Evolutionary conservation across 768 basidiomycete genomes (phyloP).

Genomic region (Leucogyrophana mollusca): DNA sequence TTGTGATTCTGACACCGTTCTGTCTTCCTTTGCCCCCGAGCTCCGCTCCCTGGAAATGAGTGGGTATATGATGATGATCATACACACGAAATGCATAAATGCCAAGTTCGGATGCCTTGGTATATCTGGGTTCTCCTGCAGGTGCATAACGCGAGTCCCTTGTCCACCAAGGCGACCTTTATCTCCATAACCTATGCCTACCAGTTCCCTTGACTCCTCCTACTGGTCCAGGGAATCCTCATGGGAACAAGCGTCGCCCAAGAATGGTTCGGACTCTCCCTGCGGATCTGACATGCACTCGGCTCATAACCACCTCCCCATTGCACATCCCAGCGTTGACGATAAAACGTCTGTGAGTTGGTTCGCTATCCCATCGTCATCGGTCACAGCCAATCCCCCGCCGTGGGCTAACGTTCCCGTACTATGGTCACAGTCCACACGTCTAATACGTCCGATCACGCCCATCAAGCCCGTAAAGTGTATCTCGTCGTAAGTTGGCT

Average conservation of each 20-base stretch:
- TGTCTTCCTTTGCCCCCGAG: conserved; percentile 38
- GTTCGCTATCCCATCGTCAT: conserved; percentile 6
- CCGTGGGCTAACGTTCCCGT: conserved; percentile 11
- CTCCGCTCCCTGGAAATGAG: conserved; percentile 40
- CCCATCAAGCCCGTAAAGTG: conserved; percentile 35
- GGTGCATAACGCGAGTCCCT: conserved; percentile 17
- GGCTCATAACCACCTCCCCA: conserved; percentile 26
- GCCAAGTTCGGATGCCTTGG: conserved; percentile 33
- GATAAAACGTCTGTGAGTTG: conserved; percentile 25
- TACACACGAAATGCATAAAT: conserved; percentile 36
- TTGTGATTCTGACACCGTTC: conserved; percentile 33
- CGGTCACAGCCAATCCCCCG: neutral
- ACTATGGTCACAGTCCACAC: conserved; percentile 20
- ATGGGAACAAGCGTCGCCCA: conserved; percentile 34
- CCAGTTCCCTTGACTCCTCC: conserved; percentile 22
- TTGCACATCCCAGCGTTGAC: conserved; percentile 23
- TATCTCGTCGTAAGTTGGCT: conserved; percentile 25
- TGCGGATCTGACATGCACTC: conserved; percentile 30
- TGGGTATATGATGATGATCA: conserved; percentile 34
- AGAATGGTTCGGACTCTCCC: conserved; percentile 38
- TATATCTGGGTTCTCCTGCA: conserved; percentile 27
- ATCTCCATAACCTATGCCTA: conserved; percentile 27
- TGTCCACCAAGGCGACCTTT: conserved; percentile 18
- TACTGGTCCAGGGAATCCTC: conserved; percentile 30
- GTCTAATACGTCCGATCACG: conserved; percentile 33